Evolutionary conservation across 2,329 filamentous ascomycete genomes (phyloP), one percentile per base, ranked within the genome.

Genomic region (Colletotrichum tofieldiae): DNA sequence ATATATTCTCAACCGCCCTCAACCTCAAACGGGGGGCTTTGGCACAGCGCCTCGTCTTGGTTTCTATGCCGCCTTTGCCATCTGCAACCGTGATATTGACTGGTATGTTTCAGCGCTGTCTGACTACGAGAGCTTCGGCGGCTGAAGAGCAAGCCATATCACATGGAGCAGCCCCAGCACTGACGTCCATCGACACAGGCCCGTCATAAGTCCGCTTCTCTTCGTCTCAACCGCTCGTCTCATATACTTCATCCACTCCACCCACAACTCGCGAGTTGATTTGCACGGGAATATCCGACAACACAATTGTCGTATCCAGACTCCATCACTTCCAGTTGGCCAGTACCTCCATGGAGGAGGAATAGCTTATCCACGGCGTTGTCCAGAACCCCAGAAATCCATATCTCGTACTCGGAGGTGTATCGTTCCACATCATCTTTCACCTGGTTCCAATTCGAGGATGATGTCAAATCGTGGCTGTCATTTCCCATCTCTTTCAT

Each of bases 21-120:
- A 3, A 18, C 11, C n/a, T n/a, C 20, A 20, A 20, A n/a, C 11
- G 20, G 41, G 16, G 20, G 45, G 1, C 4, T 12, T 47, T n/a
- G 12, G 4, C 20, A 14, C 2, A n/a, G 5, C 14, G 5, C n/a
- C 47, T 16, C 47, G 26, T 49, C 47, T 47, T n/a, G 11, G 45
- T 4, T 23, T 8, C n/a, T 3, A 8, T 23, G n/a, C 3, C 9
- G 23, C 9, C n/a, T 5, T 20, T 2, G 8, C 0, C 5, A 8
- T 47, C n/a, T 23, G 8, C 11, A 47, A 11, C 3, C 9, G 20
- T 11, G 1, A 47, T 23, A 20, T 4, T 20, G n/a, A 5, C 45
- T 23, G 45, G 3, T 12, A 12, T 23, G 3, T 8, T 11, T 32
- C 16, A 5, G 8, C 11, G 7, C 16, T 52, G 16, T 32, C 16